Evolutionary conservation across 495 filamentous ascomycete genomes (phyloP).

Genomic region (Corynascus novoguineensis): DNA sequence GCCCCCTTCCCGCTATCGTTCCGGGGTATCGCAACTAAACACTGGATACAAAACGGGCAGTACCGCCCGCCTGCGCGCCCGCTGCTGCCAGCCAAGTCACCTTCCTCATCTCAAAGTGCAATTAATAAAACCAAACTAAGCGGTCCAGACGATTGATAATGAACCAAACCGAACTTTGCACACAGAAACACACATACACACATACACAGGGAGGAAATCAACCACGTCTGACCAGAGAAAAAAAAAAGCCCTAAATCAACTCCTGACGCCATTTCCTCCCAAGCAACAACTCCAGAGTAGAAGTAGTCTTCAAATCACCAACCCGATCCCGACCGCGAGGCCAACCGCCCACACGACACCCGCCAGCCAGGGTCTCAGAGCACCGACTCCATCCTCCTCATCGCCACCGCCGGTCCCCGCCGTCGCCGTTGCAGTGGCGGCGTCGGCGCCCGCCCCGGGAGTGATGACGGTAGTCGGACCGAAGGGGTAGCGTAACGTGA

Average conservation of each 20-base stretch:
- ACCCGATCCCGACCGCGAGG: slow-evolving; percentile 3
- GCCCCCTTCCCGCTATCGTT: neutral
- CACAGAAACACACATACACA: neutral
- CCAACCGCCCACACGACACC: slow-evolving; percentile 2
- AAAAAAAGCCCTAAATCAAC: neutral
- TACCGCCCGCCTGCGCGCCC: no score
- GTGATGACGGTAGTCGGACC: slow-evolving; percentile 38
- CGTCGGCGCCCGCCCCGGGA: slow-evolving; percentile 15
- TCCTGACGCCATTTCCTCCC: neutral
- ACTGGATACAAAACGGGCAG: neutral
- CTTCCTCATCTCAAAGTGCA: neutral
- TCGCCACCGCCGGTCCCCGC: slow-evolving; percentile 1
- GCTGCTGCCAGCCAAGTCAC: neutral
- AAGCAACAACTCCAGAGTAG: neutral
- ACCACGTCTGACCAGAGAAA: neutral
- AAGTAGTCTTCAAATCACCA: neutral
- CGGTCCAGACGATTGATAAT: neutral
- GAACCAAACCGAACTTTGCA: neutral
- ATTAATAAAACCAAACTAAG: neutral
- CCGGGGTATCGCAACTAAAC: slow-evolving; percentile 2
- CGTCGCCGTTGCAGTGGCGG: neutral
- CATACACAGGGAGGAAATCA: no score
- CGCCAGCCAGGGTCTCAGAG: slow-evolving; percentile 10
- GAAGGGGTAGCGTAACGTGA: slow-evolving; percentile 41
- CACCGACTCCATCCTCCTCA: slow-evolving; percentile 1